Evolutionary conservation across 352 stramenopile genomes (phyloP), one percentile per base, ranked within the genome.

Genomic region (Elongisporangium anandrum): DNA sequence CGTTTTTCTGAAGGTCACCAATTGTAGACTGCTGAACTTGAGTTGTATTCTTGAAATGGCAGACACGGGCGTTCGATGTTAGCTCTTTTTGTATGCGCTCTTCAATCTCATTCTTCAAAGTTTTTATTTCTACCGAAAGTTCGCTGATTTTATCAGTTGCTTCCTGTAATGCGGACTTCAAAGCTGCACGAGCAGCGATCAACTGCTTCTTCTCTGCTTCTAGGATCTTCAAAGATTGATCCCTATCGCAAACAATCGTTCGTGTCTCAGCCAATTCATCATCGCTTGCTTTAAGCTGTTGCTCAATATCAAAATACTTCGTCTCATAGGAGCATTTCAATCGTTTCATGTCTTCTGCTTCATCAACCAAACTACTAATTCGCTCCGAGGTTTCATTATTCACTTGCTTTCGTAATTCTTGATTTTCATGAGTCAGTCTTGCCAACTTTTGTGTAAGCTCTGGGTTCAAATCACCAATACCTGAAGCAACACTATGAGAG

Each of bases 271-370:
- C 58, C n/a, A 76, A 47, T n/a, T 73, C 52, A 17, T 47, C 48
- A 22, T 63, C 54, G 34, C 65, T 79, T 4, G 67, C 63, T 22
- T 80, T 66, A 34, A 86, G 60, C 15, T 29, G 4, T 15, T 77
- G 58, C 17, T 66, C 60, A 0, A 77, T 75, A 9, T 81, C 71
- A 56, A 92, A 90, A 52, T 87, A 92, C 56, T 86, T 87, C 0
- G 48, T 52, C 59, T 91, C 84, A 51, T 91, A 94, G 15, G 69
- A 85, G 39, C 76, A 73, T 50, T 91, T 92, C n/a, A 94, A 61
- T 0, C 81, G 72, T 22, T 60, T 65, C 24, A 85, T 38, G 34
- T 89, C 72, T 13, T 83, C 78, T 2, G 92, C 54, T 4, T 88
- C 60, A 53, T 94, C 80, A 0, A 81, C 34, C 1, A 94, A 65